Evolutionary conservation across 2,329 filamentous ascomycete genomes (phyloP), one percentile per base, ranked within the genome.

Genomic region (Claviceps digitariae): DNA sequence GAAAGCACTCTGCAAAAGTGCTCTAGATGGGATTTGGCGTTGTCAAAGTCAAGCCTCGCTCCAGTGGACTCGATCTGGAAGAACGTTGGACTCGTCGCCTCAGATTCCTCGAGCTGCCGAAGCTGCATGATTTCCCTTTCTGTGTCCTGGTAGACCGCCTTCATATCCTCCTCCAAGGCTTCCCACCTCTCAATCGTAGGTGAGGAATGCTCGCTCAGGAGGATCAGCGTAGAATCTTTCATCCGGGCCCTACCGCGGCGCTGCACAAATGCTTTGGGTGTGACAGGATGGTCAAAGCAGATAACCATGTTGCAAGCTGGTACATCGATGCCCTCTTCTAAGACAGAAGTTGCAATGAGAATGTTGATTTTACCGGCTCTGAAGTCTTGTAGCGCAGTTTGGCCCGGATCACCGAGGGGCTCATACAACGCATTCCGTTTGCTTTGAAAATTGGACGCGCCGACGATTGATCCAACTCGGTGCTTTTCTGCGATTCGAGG

Each of bases 1-100:
- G 78, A 74, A 0, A 90, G 65, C 0, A 76, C 74, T 0, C 73
- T 71, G 65, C 90, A 96, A 60, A 96, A 94, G 66, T 95, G 88
- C 48, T 86, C 74, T 1, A 97, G 74, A 64, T 93, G 89, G n/a
- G 74, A 67, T 48, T 84, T 79, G 1, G 88, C 86, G 58, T 86
- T 86, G 40, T 87, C 78, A 1, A 89, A 74, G 12, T 86, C 86
- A 15, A 96, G 69, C 13, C 81, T 67, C 0, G 87, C 88, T 4
- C 83, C 70, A 0, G 74, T 77, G 23, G 65, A 57, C 23, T 69
- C 55, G 5, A 77, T 66, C 17, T 61, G 58, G 47, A 76, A 69
- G n/a, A 34, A 62, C 0, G 56, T 48, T 4, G 56, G 52, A 36
- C 45, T 56, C 12, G 34, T 63, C 34, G 57, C 62, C 50, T 64